A percentile compares a stretch with the other conserved stretches of the same genome.
Evolutionary conservation across 2,329 filamentous ascomycete genomes (phyloP).

Genomic region (Zelopaecilomyces penicillatus): DNA sequence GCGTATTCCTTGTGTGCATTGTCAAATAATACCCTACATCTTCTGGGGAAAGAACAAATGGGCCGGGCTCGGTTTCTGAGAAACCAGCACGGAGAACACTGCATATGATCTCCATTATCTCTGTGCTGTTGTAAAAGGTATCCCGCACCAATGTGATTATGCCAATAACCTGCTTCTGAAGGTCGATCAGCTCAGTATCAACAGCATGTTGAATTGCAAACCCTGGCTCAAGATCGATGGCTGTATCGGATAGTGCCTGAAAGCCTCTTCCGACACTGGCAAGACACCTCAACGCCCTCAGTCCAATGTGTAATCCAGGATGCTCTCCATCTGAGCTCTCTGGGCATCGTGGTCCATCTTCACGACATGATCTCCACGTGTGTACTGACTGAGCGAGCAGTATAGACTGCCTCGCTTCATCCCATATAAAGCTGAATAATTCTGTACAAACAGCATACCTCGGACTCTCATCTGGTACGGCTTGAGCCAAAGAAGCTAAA

Average conservation of each 20-base stretch:
- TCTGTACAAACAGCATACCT: slow-evolving; percentile 47
- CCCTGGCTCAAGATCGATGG: slow-evolving; percentile 58
- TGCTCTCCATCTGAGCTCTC: slow-evolving; percentile 31
- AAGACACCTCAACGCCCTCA: slow-evolving; percentile 58
- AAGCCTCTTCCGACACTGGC: slow-evolving; percentile 63
- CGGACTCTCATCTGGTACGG: slow-evolving; percentile 48
- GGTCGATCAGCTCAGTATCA: slow-evolving; percentile 12
- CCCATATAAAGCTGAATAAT: slow-evolving; percentile 53
- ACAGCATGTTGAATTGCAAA: slow-evolving; percentile 10
- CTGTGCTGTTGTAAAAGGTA: slow-evolving; percentile 51
- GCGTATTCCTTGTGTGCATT: slow-evolving; percentile 49
- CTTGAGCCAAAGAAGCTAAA: slow-evolving; percentile 69
- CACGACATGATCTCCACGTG: background rate
- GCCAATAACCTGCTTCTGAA: slow-evolving; percentile 40
- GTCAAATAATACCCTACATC: slow-evolving; percentile 60
- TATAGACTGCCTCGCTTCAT: slow-evolving; percentile 36
- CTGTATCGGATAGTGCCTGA: slow-evolving; percentile 57
- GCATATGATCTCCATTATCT: slow-evolving; percentile 65
- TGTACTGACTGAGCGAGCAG: slow-evolving; percentile 12
- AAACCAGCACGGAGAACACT: slow-evolving; percentile 66
- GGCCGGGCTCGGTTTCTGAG: slow-evolving; percentile 63
- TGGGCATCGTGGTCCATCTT: slow-evolving; percentile 15
- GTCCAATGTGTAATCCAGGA: slow-evolving; percentile 37
- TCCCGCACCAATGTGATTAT: slow-evolving; percentile 39
- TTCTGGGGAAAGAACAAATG: slow-evolving; percentile 64